phyloP scores from a whole-genome alignment of 495 filamentous ascomycete genomes.

The Aspergillus funiculosus region DNA sequence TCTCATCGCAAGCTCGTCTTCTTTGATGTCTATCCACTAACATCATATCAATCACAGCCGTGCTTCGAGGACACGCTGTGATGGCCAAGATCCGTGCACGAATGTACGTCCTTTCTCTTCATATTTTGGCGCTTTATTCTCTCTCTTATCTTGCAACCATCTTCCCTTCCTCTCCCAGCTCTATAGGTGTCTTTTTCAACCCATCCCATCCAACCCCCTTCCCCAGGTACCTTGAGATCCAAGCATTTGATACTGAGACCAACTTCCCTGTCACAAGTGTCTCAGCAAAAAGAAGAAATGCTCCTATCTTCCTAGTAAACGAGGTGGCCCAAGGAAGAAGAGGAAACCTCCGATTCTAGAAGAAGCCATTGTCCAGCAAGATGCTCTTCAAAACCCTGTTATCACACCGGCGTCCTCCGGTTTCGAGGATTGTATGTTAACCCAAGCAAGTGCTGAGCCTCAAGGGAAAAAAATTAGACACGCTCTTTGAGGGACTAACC shows the following conservation, averaged over 20 bases:
- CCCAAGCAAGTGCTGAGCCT: neutral
- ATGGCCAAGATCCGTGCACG: slow-evolving; percentile 50
- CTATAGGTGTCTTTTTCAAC: neutral
- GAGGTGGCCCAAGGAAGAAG: slow-evolving; percentile 50
- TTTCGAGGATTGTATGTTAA: slow-evolving; percentile 35
- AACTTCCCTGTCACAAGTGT: slow-evolving; percentile 35
- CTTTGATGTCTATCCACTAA: slow-evolving; percentile 8
- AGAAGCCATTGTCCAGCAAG: slow-evolving; percentile 20
- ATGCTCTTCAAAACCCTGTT: slow-evolving; percentile 20
- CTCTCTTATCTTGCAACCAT: neutral
- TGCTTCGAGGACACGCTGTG: slow-evolving; percentile 53
- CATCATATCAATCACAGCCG: slow-evolving; percentile 38
- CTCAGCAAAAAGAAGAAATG: slow-evolving; percentile 47
- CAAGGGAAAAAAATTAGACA: neutral
- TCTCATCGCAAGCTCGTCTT: slow-evolving; percentile 3
- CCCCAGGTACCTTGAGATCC: neutral
- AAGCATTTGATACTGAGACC: slow-evolving; percentile 5
- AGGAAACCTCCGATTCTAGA: slow-evolving; percentile 28
- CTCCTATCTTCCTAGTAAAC: slow-evolving; percentile 52
- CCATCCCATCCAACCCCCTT: neutral
- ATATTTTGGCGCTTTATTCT: neutral
- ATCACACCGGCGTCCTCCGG: slow-evolving; percentile 20
- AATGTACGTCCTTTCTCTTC: slow-evolving; percentile 41
- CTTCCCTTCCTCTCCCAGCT: neutral
- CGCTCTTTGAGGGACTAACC: slow-evolving; percentile 11